Evolutionary conservation across 2,329 filamentous ascomycete species (phyloP).

Genomic region (Alternaria novae-zelandiae): DNA sequence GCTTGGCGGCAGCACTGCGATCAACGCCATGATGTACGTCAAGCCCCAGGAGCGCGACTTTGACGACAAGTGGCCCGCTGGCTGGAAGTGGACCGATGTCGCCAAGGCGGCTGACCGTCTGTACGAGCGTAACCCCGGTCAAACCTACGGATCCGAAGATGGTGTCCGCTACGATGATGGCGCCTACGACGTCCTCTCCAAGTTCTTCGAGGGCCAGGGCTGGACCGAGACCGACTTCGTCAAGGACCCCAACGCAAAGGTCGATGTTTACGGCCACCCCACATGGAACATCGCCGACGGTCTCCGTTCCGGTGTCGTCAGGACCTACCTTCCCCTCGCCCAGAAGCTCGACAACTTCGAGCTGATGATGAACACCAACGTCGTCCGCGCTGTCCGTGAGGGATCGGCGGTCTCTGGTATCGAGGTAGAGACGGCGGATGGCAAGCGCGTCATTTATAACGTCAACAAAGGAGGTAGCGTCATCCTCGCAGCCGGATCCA

Average conservation of each 20-base stretch:
- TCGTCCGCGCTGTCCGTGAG: slow-evolving; percentile 67
- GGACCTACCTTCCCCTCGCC: slow-evolving; percentile 71
- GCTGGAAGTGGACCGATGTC: slow-evolving; percentile 73
- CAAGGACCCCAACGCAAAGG: slow-evolving; percentile 64
- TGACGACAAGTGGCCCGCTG: slow-evolving; percentile 73
- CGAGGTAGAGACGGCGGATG: slow-evolving; percentile 57
- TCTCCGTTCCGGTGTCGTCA: slow-evolving; percentile 71
- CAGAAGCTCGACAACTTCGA: slow-evolving; percentile 67
- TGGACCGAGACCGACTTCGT: slow-evolving; percentile 71
- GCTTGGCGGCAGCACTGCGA: slow-evolving; percentile 68
- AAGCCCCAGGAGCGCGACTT: slow-evolving; percentile 61
- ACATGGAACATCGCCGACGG: slow-evolving; percentile 70
- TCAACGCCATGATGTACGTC: slow-evolving; percentile 59
- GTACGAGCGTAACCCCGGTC: slow-evolving; percentile 75
- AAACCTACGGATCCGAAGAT: slow-evolving; percentile 68
- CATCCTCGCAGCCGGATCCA: slow-evolving; percentile 70
- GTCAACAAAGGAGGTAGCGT: slow-evolving; percentile 67
- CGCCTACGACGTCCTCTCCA: slow-evolving; percentile 68
- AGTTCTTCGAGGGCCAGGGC: slow-evolving; percentile 64
- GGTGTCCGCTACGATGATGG: slow-evolving; percentile 68
- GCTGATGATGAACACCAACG: slow-evolving; percentile 69
- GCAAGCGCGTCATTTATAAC: slow-evolving; percentile 58
- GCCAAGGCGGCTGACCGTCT: slow-evolving; percentile 65
- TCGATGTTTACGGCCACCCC: slow-evolving; percentile 65
- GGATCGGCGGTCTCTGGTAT: slow-evolving; percentile 69